A percentile compares a stretch with the other conserved stretches of the same genome.
These are phyloP conservation scores for Aspergillus steynii DNA, from an alignment of 495 filamentous ascomycete species.

Conservation along the genomic window DNA sequence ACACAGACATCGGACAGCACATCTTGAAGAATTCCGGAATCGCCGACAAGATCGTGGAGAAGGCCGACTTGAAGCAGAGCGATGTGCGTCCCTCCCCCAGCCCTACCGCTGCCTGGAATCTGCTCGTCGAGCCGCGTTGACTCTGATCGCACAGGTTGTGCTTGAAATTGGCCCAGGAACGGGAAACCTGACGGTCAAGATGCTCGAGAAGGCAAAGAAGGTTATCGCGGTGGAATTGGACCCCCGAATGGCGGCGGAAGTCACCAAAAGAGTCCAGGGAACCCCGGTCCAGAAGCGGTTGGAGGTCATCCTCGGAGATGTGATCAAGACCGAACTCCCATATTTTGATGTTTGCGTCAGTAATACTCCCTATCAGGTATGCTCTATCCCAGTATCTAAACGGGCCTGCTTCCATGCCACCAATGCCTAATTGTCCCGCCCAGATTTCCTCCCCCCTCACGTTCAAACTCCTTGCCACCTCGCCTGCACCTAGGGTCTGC, in stretches of 20 bases:
- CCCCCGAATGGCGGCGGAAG: conserved; percentile 93
- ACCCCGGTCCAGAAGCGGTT: conserved; percentile 76
- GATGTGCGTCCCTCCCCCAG: conserved; percentile 52
- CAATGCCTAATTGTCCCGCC: conserved; percentile 3
- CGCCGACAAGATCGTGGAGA: conserved; percentile 82
- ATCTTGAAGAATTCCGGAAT: conserved; percentile 96
- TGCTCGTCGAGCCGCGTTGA: neutral
- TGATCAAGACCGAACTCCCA: conserved; percentile 86
- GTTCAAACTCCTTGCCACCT: conserved; percentile 81
- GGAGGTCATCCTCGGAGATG: conserved; percentile 86
- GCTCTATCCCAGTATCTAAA: conserved; percentile 12
- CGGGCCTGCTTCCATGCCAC: conserved; percentile 5
- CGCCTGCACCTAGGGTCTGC: conserved; percentile 72
- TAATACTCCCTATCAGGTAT: conserved; percentile 86
- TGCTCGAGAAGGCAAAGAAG: conserved; percentile 82
- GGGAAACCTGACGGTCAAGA: conserved; percentile 85
- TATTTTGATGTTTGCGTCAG: conserved; percentile 89
- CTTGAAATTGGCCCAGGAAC: conserved; percentile 79
- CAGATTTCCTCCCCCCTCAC: conserved; percentile 89
- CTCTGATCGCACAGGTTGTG: conserved; percentile 47
- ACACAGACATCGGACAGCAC: conserved; percentile 85
- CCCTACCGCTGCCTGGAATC: neutral
- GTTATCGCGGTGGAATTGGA: conserved; percentile 92
- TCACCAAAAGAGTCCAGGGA: conserved; percentile 91
- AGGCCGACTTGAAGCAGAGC: conserved; percentile 85